Percentiles rank a stretch among this genome's conserved stretches.
phyloP scores from a whole-genome alignment of 2,329 filamentous ascomycete species.

The Akanthomyces muscarius region DNA sequence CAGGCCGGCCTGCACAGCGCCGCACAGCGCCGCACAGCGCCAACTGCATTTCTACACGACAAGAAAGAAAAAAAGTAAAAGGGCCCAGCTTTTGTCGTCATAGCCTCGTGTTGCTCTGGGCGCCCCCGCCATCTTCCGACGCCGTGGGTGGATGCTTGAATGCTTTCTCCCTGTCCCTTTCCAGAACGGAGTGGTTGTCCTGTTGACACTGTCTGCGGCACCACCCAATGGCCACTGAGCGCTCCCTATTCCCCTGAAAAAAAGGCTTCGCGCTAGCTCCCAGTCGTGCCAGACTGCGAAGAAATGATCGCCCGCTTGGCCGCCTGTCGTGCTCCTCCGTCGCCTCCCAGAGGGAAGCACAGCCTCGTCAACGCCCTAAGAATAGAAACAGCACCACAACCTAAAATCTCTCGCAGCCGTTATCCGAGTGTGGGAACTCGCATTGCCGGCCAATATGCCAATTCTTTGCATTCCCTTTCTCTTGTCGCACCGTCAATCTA shows the following conservation, averaged over 20 bases:
- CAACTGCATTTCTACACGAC: not conserved
- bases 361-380: conserved; percentile 3
- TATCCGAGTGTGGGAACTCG: conserved; percentile 10
- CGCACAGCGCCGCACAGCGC: not conserved
- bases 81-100: not conserved
- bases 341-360: not conserved
- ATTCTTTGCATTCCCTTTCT: not conserved
- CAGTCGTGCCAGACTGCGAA: too few relatives aligned
- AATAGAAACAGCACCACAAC: conserved; percentile 8
- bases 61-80: not conserved
- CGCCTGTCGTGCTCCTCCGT: not conserved
- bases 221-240: too few relatives aligned
- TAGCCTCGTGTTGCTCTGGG: conserved; percentile 3
- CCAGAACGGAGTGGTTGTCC: not conserved
- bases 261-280: not conserved
- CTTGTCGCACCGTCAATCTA: not conserved
- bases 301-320: not conserved
- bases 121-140: not conserved
- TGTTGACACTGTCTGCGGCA: not conserved
- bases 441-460: not conserved
- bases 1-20: not conserved
- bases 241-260: not conserved
- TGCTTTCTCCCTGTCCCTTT: not conserved
- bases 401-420: conserved; percentile 7
- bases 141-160: not conserved